These are phyloP conservation scores for Phytophthora tentaculata DNA, from an alignment of 352 stramenopile species.

Conservation along the genomic window DNA sequence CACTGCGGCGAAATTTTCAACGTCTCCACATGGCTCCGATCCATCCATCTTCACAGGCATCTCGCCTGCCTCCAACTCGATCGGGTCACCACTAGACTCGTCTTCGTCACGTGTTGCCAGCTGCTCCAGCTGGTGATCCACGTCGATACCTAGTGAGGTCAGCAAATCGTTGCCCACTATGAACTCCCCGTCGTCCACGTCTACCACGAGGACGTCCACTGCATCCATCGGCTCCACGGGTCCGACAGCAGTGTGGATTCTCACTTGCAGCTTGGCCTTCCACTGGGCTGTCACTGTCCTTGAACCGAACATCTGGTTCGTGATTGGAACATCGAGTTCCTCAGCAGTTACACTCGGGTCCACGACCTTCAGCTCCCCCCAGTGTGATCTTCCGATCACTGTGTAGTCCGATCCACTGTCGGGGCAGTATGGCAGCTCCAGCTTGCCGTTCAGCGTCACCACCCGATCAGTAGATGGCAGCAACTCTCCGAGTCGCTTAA, in stretches of 20 bases:
- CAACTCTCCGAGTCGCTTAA: not conserved
- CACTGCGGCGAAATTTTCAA: not conserved
- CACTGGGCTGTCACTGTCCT: not conserved
- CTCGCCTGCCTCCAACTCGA: not conserved
- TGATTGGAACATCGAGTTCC: not conserved
- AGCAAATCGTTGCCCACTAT: not conserved
- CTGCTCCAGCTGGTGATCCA: not conserved
- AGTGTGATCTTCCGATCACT: constrained; percentile 2
- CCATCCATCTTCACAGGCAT: not conserved
- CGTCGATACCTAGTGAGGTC: not conserved
- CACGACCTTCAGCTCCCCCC: not conserved
- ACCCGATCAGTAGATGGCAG: not conserved
- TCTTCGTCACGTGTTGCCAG: not conserved
- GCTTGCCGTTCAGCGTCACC: not conserved
- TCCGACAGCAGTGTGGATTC: not conserved
- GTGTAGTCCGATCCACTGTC: constrained; percentile 5
- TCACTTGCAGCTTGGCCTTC: not conserved
- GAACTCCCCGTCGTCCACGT: not conserved
- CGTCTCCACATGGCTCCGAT: not conserved
- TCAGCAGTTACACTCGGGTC: not conserved
- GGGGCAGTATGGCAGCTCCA: not conserved
- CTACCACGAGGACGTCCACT: not conserved
- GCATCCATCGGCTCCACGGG: not conserved
- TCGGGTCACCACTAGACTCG: not conserved
- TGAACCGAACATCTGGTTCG: constrained; percentile 6